Evolutionary conservation across 805 yeast genomes (phyloP), one percentile per base, ranked within the genome.

Genomic region (Kluyveromyces aestuarii): DNA sequence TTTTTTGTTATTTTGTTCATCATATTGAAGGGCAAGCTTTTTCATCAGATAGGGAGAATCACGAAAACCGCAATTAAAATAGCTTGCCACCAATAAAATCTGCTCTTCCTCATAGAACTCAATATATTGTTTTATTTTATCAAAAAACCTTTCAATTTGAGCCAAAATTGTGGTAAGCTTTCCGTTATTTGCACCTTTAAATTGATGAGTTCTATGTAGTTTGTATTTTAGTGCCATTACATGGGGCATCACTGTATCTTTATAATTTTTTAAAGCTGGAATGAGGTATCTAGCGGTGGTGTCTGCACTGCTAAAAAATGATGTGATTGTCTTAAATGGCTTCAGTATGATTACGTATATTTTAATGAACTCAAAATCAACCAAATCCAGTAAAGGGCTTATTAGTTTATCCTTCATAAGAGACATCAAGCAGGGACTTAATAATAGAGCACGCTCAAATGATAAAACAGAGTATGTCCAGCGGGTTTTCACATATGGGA

Each of bases 401-500:
- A 43, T 14, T 25, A 27, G 14, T 8, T 38, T 38, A 14, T 43
- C 39, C 36, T 43, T 43, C 39, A 43, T 43, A 27, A 43, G 21
- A 8, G 35, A 27, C 16, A 33, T 2, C 39, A 43, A 27, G 33
- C 45, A 43, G 2, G 45, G 45, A 8, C 33, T 38, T 17, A 43
- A 35, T 17, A 43, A 21, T n/a, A 17, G 11, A 13, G 45, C 45
- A n/a, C 45, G 35, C 25, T 43, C 45, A 33, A 43, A 43, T 33
- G 27, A 43, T 4, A 43, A 21, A 16, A 43, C 45, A 7, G 45
- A 43, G 33, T 43, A 43, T n/a, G 45, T 43, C 45, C 45, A 43
- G 18, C 45, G 21, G 14, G 45, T 43, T 35, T 33, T 43, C 14
- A 43, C 27, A 43, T 43, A 43, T 13, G 45, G 45, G 11, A 43